Base-by-base conservation (phyloP, 2,329 filamentous ascomycete genomes). In the Diaporthe australafricana region DNA sequence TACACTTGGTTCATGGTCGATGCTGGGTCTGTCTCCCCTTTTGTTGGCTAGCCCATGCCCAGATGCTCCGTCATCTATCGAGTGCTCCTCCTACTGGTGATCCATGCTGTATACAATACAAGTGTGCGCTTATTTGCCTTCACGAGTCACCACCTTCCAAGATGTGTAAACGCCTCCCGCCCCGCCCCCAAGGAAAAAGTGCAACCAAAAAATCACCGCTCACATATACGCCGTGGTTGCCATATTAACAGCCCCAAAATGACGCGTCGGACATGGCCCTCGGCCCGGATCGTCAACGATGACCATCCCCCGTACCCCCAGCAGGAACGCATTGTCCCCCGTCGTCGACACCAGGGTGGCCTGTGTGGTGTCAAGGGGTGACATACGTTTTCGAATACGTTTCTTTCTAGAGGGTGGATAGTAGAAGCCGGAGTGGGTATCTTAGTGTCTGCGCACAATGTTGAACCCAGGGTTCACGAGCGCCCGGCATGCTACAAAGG, bases 401-500 rank as follows among this genome's bases (percentile, higher is more conserved):
- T 35, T 35, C 32, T 9, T 9, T 45, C 22, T 7, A 45, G 38
- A 38, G 50, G 16, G n/a, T 35, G 0, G 50, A 22, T 68, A 50
- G 65, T 38, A 48, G 22, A 14, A 20, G 57, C 57, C 57, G 47
- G 8, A 14, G 8, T 57, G 30, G 30, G 27, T 20, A 38, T 27
- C 11, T 45, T 66, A 71, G 42, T 30, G 32, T 20, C 25, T 84
- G 11, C 76, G 87, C 50, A 81, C 83, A 11, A 83, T 88, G 77
- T 88, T 89, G 75, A 83, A 82, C 14, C 86, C 88, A 2, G 87
- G 88, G 40, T 83, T 83, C 70, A 89, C 84, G 75, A 87, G 91
- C 25, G 90, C 89, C 73, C 89, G 85, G 32, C 87, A 84, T 4
- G 91, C 91, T 79, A 94, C 87, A 72, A 92, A 90, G 75, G 91